Percentiles rank a stretch among this genome's conserved stretches.
Evolutionary conservation across 805 yeast species (phyloP).

Genomic region (Candida pini): DNA sequence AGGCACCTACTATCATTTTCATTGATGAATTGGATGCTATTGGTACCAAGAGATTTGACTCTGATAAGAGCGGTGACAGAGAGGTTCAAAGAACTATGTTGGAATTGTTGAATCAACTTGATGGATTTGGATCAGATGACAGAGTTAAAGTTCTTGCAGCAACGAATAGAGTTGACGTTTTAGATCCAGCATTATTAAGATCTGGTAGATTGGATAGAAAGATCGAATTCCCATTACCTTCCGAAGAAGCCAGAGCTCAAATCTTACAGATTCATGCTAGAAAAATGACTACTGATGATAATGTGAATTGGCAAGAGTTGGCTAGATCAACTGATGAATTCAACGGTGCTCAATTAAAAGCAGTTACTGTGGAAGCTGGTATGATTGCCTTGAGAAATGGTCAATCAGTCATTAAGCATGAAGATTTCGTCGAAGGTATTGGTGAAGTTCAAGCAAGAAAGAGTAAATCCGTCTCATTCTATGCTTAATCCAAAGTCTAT

Average conservation of each 20-base stretch:
- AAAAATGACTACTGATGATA: conserved; percentile 87
- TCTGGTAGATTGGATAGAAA: conserved; percentile 97
- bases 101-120: conserved; percentile 93
- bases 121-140: conserved; percentile 97
- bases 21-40: conserved; percentile 98
- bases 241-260: conserved; percentile 96
- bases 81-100: conserved; percentile 99
- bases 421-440: conserved; percentile 96
- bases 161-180: conserved; percentile 94
- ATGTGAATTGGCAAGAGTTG: conserved; percentile 95
- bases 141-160: conserved; percentile 97
- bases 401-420: conserved; percentile 86
- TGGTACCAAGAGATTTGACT: conserved; percentile 96
- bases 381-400: conserved; percentile 98
- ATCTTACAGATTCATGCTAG: conserved; percentile 96
- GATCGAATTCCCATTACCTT: conserved; percentile 95
- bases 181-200: conserved; percentile 97
- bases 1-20: conserved; percentile 96
- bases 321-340: conserved; percentile 98
- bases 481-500: no score
- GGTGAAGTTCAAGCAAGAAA: conserved; percentile 98
- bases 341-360: conserved; percentile 98
- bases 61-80: conserved; percentile 95
- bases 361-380: conserved; percentile 99
- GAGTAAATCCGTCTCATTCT: conserved; percentile 90